Percentiles rank a stretch among this genome's conserved stretches.
These are phyloP conservation scores for Mycena rebaudengoi DNA, from an alignment of 768 basidiomycete species.

Conservation along the genomic window DNA sequence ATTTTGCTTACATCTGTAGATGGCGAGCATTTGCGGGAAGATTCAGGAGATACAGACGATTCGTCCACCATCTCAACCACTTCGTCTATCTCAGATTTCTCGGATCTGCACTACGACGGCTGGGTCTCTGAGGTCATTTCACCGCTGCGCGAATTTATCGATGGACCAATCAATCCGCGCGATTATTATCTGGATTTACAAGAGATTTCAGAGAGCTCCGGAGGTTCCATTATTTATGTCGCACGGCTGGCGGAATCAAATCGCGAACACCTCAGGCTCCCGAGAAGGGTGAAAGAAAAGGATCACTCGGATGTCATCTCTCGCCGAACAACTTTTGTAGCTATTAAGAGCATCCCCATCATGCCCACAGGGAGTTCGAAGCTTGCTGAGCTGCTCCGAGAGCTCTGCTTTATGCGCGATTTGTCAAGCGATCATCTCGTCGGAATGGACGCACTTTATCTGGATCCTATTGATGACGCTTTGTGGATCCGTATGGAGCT, in stretches of 20 bases:
- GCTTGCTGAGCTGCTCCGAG: constrained; percentile 50
- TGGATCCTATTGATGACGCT: constrained; percentile 44
- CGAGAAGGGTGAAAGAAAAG: not conserved
- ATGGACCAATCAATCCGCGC: constrained; percentile 46
- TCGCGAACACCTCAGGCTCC: not conserved
- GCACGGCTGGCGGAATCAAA: not conserved
- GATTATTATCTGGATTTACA: constrained; percentile 51
- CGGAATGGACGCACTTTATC: constrained; percentile 53
- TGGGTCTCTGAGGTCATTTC: constrained; percentile 46
- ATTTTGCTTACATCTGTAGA: not conserved
- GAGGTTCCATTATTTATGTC: constrained; percentile 51
- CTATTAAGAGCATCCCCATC: constrained; percentile 59
- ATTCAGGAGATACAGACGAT: not conserved
- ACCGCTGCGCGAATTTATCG: constrained; percentile 49
- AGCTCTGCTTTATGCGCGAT: constrained; percentile 48
- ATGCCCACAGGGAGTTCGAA: constrained; percentile 46
- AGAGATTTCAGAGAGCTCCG: constrained; percentile 64
- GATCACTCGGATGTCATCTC: not conserved
- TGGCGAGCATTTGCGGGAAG: too few relatives aligned
- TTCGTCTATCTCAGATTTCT: not conserved
- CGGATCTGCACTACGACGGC: constrained; percentile 32
- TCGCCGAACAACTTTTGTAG: constrained; percentile 41
- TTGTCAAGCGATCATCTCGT: constrained; percentile 54
- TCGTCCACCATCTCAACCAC: not conserved
- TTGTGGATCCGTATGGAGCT: constrained; percentile 70